Evolutionary conservation across 129 eudicot genomes (phyloP).

Genomic region (Saposhnikovia divaricata): DNA sequence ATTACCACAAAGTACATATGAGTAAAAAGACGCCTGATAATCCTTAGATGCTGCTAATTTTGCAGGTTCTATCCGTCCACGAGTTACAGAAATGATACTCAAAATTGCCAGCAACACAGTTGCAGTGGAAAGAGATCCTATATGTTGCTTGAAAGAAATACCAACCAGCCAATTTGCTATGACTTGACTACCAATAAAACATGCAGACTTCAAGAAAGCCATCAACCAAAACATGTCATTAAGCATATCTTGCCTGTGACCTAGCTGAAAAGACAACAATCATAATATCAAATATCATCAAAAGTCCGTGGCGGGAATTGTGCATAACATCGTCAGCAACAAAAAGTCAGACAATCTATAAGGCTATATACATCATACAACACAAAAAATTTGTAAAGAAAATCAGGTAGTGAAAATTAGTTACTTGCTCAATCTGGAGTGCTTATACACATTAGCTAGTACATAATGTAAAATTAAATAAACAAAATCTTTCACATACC

Average conservation of each 20-base stretch:
- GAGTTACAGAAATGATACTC: slow-evolving; percentile 31
- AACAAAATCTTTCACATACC: slow-evolving; percentile 33
- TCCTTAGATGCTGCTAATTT: slow-evolving; percentile 39
- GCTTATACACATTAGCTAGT: neutral
- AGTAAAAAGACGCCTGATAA: slow-evolving; percentile 35
- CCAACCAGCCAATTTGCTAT: slow-evolving; percentile 63
- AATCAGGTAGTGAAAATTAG: neutral
- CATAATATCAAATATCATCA: neutral
- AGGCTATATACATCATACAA: neutral
- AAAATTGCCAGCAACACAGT: slow-evolving; percentile 48
- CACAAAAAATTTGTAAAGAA: neutral
- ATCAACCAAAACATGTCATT: slow-evolving; percentile 92
- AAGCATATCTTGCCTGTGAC: slow-evolving; percentile 77
- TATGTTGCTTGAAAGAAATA: slow-evolving; percentile 23
- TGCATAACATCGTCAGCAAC: neutral
- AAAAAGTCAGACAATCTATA: neutral
- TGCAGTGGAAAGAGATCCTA: slow-evolving; percentile 45
- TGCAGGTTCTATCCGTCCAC: slow-evolving; percentile 54
- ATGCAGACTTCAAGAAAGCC: slow-evolving; percentile 71
- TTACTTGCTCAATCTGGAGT: neutral
- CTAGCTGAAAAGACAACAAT: slow-evolving; percentile 44
- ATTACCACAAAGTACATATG: slow-evolving; percentile 45
- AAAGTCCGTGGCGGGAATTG: neutral
- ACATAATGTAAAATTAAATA: neutral
- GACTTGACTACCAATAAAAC: slow-evolving; percentile 72